Base-by-base conservation (phyloP, 371 early-diverging fungal genomes). In the Mucor indicus region DNA sequence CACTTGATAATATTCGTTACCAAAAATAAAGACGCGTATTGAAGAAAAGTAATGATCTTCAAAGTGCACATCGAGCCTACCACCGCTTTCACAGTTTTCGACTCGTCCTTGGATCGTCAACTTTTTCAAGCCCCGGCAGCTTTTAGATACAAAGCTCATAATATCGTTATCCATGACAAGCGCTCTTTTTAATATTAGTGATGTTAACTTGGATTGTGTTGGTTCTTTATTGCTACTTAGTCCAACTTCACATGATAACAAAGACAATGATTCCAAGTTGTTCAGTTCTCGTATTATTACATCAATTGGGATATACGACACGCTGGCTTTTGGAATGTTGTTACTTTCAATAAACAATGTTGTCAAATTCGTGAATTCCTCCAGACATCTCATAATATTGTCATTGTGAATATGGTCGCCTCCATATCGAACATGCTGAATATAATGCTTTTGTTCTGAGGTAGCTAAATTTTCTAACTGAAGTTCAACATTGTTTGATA, bases 51-150 rank as follows among this genome's bases (percentile, higher is more conserved):
- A 37, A 24, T 46, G 47, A 3, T 17, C 16, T 15, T 36, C 37
- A 20, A 46, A 46, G 12, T 46, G 37, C 27, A 37, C 38, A 25
- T 17, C 2, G 1, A 37, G 27, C 0, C 19, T 23, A 16, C 7
- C 25, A 8, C 12, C 4, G 12, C 6, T 8, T 4, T 4, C 2
- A 19, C n/a, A n/a, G n/a, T 37, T 20, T 13, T 24, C 12, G 2
- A 46, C 6, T 19, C 29, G 35, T n/a, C 47, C 47, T 25, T 46
- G 47, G 13, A 46, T 37, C 1, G 37, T 13, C 7, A 46, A 2
- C 10, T 11, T 37, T 1, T 25, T 20, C 19, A 46, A 25, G 16
- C 13, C 7, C 24, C 37, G 47, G 20, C 37, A 36, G 4, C 37
- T 19, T 8, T 15, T 23, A 3, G 47, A 13, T 37, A 37, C 19